These are phyloP conservation scores for Paramecium caudatum DNA, from an alignment of 73 alveolate genomes.

Conservation along the genomic window DNA sequence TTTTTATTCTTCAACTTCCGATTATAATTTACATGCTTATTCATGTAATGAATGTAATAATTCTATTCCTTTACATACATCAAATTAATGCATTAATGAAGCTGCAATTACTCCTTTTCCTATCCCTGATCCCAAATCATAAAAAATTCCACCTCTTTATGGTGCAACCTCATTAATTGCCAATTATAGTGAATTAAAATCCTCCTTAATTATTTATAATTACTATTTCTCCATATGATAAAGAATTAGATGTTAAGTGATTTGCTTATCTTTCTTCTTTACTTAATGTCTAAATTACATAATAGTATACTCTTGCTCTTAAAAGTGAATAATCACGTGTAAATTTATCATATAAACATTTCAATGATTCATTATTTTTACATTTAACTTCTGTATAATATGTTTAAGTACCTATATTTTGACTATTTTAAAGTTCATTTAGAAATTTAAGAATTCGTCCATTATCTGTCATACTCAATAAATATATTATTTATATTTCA, in stretches of 20 bases:
- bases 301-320: slow-evolving; percentile 34
- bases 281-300: slow-evolving; percentile 3
- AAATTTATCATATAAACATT: slow-evolving; percentile 2
- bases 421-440: neutral
- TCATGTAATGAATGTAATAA: slow-evolving; percentile 79
- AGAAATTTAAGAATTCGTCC: slow-evolving; percentile 30
- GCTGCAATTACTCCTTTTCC: slow-evolving; percentile 96
- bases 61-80: slow-evolving; percentile 92
- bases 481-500: slow-evolving; percentile 59
- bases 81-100: slow-evolving; percentile 84
- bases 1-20: slow-evolving; percentile 79
- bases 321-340: slow-evolving; percentile 4
- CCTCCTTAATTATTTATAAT: slow-evolving; percentile 23
- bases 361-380: neutral
- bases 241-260: slow-evolving; percentile 61
- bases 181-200: neutral
- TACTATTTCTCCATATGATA: slow-evolving; percentile 74
- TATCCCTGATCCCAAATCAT: slow-evolving; percentile 95
- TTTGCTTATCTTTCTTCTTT: slow-evolving; percentile 52
- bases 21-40: slow-evolving; percentile 45
- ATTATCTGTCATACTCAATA: slow-evolving; percentile 13
- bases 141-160: slow-evolving; percentile 84
- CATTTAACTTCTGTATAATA: no score
- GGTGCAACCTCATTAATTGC: slow-evolving; percentile 55
- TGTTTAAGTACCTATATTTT: no score